Evolutionary conservation across 306 rosid species (phyloP), one percentile per base, ranked within the genome.

Genomic region (Sindora glabra): DNA sequence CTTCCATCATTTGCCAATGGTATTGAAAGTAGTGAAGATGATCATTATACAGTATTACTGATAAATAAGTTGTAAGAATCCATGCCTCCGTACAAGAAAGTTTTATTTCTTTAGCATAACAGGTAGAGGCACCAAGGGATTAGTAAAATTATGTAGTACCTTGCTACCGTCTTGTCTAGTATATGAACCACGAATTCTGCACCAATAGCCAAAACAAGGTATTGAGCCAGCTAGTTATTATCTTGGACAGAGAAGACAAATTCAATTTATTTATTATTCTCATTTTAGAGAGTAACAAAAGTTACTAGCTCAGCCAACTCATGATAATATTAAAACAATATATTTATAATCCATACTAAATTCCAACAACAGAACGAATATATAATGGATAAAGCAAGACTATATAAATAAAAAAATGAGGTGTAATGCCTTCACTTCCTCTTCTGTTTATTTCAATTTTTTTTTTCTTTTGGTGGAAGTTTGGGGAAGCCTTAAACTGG

Each of bases 91-190:
- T 30, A 26, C 21, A 48, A 24, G 36, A 55, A 6, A 45, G 52
- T 17, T 10, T 42, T 56, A 39, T 19, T 52, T 26, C 11, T 2
- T 30, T 14, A 14, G 46, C 34, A 37, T 18, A 38, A 40, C 26
- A 40, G 27, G 17, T 33, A 40, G 49, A 70, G 29, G 37, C 47
- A 54, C 26, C 45, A 33, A 6, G 59, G 17, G 54, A 16, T 30
- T 30, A 52, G 56, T 73, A 55, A 71, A 34, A 60, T 56, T n/a
- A 67, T 33, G 36, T 11, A 40, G 57, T 82, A 88, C 98, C 98
- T 92, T 24, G 89, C 87, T 66, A 92, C 68, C 39, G 83, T 73
- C 76, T 88, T 92, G 85, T 92, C 96, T 29, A 86, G 84, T 19
- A 84, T 4, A 72, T 86, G 55, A 68, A 69, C 82, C 59, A 88